Percentiles rank a stretch among this genome's conserved stretches.
Evolutionary conservation across 768 basidiomycete species (phyloP).

Genomic region (Hemileccinum impolitum): DNA sequence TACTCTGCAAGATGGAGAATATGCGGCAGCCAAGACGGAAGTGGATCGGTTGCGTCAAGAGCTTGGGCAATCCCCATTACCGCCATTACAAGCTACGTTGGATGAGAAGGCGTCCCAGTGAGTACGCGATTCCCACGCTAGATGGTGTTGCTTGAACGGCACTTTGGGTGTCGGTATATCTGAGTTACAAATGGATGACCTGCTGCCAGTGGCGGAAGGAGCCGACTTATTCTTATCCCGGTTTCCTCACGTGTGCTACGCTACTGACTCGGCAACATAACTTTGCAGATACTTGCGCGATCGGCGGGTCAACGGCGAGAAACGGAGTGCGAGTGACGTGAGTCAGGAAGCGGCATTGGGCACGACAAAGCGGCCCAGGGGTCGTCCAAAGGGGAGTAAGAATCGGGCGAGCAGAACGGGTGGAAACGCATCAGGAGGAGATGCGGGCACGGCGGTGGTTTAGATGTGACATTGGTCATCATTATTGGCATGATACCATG

Average conservation of each 20-base stretch:
- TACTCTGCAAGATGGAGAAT: slow-evolving; percentile 70
- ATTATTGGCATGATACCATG: neutral
- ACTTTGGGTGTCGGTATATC: slow-evolving; percentile 1
- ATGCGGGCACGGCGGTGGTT: slow-evolving; percentile 5
- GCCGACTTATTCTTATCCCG: slow-evolving; percentile 3
- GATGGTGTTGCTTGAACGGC: neutral
- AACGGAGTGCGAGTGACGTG: slow-evolving; percentile 25
- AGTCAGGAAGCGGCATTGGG: slow-evolving; percentile 29
- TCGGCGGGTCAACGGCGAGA: slow-evolving; percentile 52
- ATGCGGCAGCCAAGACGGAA: slow-evolving; percentile 67
- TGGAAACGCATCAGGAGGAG: slow-evolving; percentile 11
- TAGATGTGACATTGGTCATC: neutral
- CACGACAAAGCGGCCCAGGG: slow-evolving; percentile 52
- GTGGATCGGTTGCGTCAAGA: slow-evolving; percentile 75
- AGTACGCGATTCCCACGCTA: slow-evolving; percentile 28
- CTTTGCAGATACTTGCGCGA: slow-evolving; percentile 55
- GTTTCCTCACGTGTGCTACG: slow-evolving; percentile 13
- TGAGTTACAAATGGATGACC: neutral
- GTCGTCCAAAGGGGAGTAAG: slow-evolving; percentile 70
- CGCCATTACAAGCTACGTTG: slow-evolving; percentile 65
- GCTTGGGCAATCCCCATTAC: slow-evolving; percentile 72
- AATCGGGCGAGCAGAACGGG: slow-evolving; percentile 35
- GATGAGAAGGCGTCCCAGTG: slow-evolving; percentile 64
- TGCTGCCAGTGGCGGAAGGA: neutral
- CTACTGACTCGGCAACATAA: slow-evolving; percentile 7